Base-by-base conservation (phyloP, 805 yeast genomes). In the Cyberlindnera nakhonratchasimensis region DNA sequence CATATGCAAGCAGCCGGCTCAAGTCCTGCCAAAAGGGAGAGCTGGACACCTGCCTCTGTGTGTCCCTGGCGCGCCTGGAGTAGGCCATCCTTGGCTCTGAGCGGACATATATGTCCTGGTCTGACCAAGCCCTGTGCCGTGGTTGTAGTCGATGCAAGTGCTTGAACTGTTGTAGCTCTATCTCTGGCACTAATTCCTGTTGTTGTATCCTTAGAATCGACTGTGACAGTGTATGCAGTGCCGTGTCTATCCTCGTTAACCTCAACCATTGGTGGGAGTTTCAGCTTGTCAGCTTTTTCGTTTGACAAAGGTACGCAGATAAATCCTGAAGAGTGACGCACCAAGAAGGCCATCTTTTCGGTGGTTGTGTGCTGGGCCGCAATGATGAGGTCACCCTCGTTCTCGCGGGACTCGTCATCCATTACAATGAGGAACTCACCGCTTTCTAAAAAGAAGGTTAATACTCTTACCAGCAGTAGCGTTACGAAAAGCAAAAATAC, bases 171-270 rank as follows among this genome's bases (percentile, higher is more conserved):
- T 52, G 85, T 66, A 0, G 95, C 91, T 57, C 99, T 75, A 64
- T 93, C 99, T 55, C 81, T 82, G 9, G 99, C 97, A 20, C 95
- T 84, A 38, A 93, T 93, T 11, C 99, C 99, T 0, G 99, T 93
- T 11, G 98, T 88, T 28, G 98, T 90, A 43, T 83, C 83, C 26
- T 76, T 79, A 48, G 69, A 80, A 61, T 93, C 99, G 40, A 86
- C 86, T 1, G 97, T 88, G 37, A 93, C 80, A 2, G 99, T 93
- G 66, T 93, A 93, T 2, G 98, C 98, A 2, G 99, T 93, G 10
- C 96, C 95, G 54, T 93, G 97, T 61, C 95, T 80, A 61, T 93
- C 99, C 43, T 72, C 67, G 47, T 72, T 71, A 16, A 57, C 46
- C 4, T 63, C 54, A 20, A 54, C 45, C 93, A 93, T 83, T 39